Evolutionary conservation across 78 protist species (phyloP).

Genomic region (Speleostelium caveatum): DNA sequence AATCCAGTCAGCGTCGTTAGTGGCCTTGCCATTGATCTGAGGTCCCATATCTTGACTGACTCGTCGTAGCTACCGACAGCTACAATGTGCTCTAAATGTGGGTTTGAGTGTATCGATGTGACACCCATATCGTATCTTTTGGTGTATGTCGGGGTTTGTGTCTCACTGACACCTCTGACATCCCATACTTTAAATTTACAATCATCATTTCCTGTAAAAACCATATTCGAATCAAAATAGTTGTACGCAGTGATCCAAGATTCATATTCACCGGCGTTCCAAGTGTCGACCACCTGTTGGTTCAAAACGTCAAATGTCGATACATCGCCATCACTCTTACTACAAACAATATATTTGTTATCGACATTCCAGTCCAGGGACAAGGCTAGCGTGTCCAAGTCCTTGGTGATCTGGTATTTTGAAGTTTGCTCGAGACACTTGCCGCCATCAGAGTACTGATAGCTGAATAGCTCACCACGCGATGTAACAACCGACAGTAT

Average conservation of each 20-base stretch:
- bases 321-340: constrained; percentile 66
- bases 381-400: constrained; percentile 48
- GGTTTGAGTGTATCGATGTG: constrained; percentile 74
- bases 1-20: neutral
- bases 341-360: neutral
- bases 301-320: neutral
- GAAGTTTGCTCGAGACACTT: neutral
- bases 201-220: constrained; percentile 88
- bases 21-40: constrained; percentile 35
- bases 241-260: constrained; percentile 86
- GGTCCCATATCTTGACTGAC: constrained; percentile 74
- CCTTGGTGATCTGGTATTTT: neutral
- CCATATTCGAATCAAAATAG: constrained; percentile 22
- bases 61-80: constrained; percentile 87
- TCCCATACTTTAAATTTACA: constrained; percentile 82
- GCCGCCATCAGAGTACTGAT: neutral
- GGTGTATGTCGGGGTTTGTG: neutral
- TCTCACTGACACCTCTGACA: neutral
- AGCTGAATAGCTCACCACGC: constrained; percentile 38
- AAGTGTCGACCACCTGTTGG: neutral
- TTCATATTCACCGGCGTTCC: constrained; percentile 86
- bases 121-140: constrained; percentile 80
- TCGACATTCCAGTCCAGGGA: constrained; percentile 81
- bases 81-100: constrained; percentile 49
- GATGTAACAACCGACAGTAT: constrained; percentile 44